Conservation (phyloP, 148 eudicot genomes). For the Chenopodium quinoa region DNA sequence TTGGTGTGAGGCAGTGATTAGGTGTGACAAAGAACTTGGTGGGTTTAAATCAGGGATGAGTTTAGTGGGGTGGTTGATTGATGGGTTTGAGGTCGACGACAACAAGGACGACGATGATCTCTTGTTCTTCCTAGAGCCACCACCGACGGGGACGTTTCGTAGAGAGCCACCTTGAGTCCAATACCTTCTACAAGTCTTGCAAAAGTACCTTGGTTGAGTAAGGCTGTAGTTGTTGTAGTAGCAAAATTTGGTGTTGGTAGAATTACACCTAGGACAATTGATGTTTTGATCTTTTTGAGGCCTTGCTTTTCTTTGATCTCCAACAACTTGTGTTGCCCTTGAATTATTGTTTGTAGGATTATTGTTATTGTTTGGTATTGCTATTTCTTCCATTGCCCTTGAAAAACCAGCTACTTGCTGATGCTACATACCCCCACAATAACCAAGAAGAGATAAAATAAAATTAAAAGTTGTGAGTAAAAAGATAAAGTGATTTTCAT, state of each 20-base stretch:
- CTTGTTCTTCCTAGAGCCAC: constrained; percentile 81
- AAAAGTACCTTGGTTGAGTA: constrained; percentile 77
- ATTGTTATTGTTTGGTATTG: constrained; percentile 23
- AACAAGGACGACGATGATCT: constrained; percentile 34
- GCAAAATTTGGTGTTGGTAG: constrained; percentile 78
- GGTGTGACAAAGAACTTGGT: constrained; percentile 36
- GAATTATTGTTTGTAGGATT: constrained; percentile 30
- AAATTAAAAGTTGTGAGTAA: constrained; percentile 17
- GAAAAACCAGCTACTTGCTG: constrained; percentile 42
- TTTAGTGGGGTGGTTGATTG: constrained; percentile 14
- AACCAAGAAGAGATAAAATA: constrained; percentile 16
- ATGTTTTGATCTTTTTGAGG: constrained; percentile 64
- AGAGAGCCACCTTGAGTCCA: constrained; percentile 86
- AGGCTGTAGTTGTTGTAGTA: constrained; percentile 86
- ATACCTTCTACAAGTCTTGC: constrained; percentile 82
- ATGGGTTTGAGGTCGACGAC: constrained; percentile 16
- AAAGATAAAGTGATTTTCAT: constrained; percentile 22
- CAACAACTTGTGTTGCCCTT: constrained; percentile 8
- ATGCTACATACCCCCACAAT: constrained; percentile 26
- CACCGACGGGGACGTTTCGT: constrained; percentile 78
- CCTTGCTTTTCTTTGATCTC: constrained; percentile 44
- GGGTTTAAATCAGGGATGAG: constrained; percentile 57
- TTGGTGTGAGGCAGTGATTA: constrained; percentile 34
- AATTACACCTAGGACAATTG: constrained; percentile 76
- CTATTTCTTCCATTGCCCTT: constrained; percentile 51